Conservation (phyloP, 2,329 filamentous ascomycete genomes). For the Coniochaeta ligniaria region DNA sequence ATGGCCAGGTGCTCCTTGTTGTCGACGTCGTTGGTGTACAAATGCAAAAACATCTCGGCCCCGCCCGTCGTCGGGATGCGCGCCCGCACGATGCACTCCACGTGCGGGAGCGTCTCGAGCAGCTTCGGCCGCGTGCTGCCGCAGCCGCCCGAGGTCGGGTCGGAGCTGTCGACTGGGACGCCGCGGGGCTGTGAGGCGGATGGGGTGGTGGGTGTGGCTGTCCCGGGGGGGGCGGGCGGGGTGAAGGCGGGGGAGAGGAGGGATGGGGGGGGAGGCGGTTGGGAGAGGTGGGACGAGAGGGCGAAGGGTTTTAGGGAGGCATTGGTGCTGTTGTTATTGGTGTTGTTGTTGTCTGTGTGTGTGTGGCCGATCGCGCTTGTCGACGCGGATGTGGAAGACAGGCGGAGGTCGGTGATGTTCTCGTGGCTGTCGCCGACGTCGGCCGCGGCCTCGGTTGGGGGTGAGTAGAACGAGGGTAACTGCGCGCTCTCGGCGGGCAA, state of each 20-base stretch:
- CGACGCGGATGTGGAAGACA: neutral
- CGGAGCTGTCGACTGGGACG: constrained; percentile 53
- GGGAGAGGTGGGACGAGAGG: constrained; percentile 7
- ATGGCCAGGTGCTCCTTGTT: constrained; percentile 96
- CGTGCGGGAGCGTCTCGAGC: constrained; percentile 68
- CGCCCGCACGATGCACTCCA: constrained; percentile 91
- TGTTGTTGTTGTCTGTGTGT: constrained; percentile 6
- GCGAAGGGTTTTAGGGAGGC: constrained; percentile 5
- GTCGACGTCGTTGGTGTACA: constrained; percentile 89
- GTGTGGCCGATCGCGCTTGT: neutral
- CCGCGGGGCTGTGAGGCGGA: constrained; percentile 39
- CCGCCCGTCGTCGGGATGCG: constrained; percentile 89
- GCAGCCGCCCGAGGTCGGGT: constrained; percentile 51
- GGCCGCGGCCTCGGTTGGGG: constrained; percentile 21
- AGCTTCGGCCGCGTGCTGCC: constrained; percentile 62
- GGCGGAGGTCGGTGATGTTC: neutral
- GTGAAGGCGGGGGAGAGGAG: constrained; percentile 84
- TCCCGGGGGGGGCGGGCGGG: constrained; percentile 59
- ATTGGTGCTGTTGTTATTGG: constrained; percentile 6
- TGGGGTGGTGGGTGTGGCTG: constrained; percentile 36
- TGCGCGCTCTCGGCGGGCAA: constrained; percentile 24
- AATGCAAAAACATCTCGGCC: constrained; percentile 92
- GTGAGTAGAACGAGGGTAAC: constrained; percentile 41
- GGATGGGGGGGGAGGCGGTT: constrained; percentile 46
- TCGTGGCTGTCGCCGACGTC: constrained; percentile 13